Conservation (phyloP, 2,329 filamentous ascomycete genomes). For the Magnaporthales sp. region DNA sequence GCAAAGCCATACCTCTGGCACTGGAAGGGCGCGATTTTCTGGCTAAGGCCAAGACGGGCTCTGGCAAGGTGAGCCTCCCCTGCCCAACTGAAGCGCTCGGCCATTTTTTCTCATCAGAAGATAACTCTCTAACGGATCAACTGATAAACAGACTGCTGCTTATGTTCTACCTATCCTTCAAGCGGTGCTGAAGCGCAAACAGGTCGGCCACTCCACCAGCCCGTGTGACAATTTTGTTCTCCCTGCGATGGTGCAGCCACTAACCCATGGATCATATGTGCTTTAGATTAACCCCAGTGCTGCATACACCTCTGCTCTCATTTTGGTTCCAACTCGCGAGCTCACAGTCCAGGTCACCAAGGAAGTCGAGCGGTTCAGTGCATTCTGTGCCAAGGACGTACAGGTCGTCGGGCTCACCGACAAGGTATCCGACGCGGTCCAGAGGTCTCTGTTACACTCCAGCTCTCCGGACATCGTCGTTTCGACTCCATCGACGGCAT, state of each 20-base stretch:
- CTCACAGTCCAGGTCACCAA: slow-evolving; percentile 86
- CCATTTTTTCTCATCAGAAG: background rate
- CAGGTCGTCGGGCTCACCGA: slow-evolving; percentile 79
- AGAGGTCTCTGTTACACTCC: slow-evolving; percentile 75
- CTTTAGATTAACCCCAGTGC: slow-evolving; percentile 38
- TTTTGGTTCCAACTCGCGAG: slow-evolving; percentile 90
- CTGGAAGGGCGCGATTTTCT: slow-evolving; percentile 84
- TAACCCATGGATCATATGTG: background rate
- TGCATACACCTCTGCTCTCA: slow-evolving; percentile 59
- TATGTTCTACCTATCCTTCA: slow-evolving; percentile 88
- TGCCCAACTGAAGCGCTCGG: background rate
- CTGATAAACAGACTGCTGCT: slow-evolving; percentile 61
- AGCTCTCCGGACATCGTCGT: slow-evolving; percentile 84
- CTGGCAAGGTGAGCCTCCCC: slow-evolving; percentile 54
- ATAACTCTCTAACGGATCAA: background rate
- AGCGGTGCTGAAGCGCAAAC: slow-evolving; percentile 69
- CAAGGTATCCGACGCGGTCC: slow-evolving; percentile 82
- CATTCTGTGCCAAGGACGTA: slow-evolving; percentile 79
- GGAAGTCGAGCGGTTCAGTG: slow-evolving; percentile 64
- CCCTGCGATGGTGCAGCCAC: background rate
- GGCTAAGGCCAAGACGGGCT: slow-evolving; percentile 88
- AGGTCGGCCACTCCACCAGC: slow-evolving; percentile 11
- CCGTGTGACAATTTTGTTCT: background rate
- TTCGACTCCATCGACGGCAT: slow-evolving; percentile 79
- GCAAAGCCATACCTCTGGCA: slow-evolving; percentile 77